Evolutionary conservation across 116 monocot species (phyloP).

Genomic region (Trichopus zeylanicus): DNA sequence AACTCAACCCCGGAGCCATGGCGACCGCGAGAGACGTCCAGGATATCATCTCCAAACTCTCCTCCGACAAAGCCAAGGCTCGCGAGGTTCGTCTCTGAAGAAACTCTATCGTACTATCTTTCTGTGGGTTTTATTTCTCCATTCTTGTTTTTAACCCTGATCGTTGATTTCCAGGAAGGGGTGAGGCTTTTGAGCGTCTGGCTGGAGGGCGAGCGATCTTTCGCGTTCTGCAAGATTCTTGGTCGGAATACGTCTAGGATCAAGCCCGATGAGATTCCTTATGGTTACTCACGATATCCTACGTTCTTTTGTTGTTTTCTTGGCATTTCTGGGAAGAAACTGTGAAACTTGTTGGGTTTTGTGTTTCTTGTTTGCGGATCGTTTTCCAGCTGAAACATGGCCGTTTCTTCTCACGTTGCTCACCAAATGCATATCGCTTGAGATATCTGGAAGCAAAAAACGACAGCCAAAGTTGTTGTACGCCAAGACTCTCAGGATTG

Average conservation of each 20-base stretch:
- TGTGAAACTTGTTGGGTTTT: neutral
- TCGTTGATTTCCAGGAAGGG: conserved; percentile 49
- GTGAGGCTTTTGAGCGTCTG: conserved; percentile 59
- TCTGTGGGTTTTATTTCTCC: neutral
- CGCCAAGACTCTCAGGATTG: conserved; percentile 63
- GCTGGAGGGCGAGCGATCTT: conserved; percentile 69
- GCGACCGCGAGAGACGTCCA: conserved; percentile 65
- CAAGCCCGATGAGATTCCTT: conserved; percentile 48
- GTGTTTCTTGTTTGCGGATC: neutral
- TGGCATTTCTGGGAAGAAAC: neutral
- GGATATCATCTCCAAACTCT: conserved; percentile 71
- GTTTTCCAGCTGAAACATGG: conserved; percentile 65
- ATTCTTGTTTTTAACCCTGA: neutral
- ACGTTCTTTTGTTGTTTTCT: neutral
- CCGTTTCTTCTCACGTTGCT: conserved; percentile 65
- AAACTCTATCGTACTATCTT: neutral
- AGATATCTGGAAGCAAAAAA: conserved; percentile 64
- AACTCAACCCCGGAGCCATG: conserved; percentile 11
- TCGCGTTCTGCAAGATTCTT: conserved; percentile 58
- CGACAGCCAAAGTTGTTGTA: conserved; percentile 46
- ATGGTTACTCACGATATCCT: conserved; percentile 21
- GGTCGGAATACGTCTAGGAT: conserved; percentile 49
- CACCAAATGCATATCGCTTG: conserved; percentile 48
- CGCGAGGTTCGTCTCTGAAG: conserved; percentile 43
- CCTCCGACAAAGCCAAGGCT: conserved; percentile 54